phyloP scores from a whole-genome alignment of 2,329 filamentous ascomycete genomes.

The Drechslera avenae region DNA sequence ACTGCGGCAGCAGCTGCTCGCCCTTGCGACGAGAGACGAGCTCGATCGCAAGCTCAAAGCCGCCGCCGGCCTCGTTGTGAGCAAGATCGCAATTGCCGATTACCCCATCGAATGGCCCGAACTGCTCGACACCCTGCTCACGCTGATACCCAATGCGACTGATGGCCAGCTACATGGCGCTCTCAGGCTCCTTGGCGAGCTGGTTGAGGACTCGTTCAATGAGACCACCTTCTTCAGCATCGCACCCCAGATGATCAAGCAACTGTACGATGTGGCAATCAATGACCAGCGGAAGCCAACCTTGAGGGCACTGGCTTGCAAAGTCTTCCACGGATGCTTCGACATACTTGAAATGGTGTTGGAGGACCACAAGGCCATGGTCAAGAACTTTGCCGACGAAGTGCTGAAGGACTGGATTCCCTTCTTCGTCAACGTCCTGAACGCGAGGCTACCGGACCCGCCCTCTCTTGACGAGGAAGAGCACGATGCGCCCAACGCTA shows the following conservation, averaged over 20 bases:
- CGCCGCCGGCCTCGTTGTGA: slow-evolving; percentile 85
- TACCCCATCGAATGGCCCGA: slow-evolving; percentile 96
- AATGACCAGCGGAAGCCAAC: slow-evolving; percentile 75
- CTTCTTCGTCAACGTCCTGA: slow-evolving; percentile 82
- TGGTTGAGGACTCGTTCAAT: slow-evolving; percentile 91
- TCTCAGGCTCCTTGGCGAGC: slow-evolving; percentile 82
- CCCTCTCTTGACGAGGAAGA: slow-evolving; percentile 64
- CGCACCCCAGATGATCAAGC: slow-evolving; percentile 81
- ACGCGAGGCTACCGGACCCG: slow-evolving; percentile 69
- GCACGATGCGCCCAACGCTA: slow-evolving; percentile 60
- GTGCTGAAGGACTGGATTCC: slow-evolving; percentile 83
- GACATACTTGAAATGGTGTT: slow-evolving; percentile 96
- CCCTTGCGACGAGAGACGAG: slow-evolving; percentile 74
- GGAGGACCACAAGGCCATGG: slow-evolving; percentile 84
- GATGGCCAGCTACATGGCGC: slow-evolving; percentile 87
- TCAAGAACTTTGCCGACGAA: slow-evolving; percentile 88
- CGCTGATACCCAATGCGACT: slow-evolving; percentile 73
- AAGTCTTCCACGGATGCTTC: slow-evolving; percentile 89
- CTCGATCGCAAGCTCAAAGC: slow-evolving; percentile 84
- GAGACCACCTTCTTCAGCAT: slow-evolving; percentile 95
- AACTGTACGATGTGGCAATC: slow-evolving; percentile 80
- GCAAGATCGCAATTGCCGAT: slow-evolving; percentile 91
- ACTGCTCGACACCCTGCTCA: slow-evolving; percentile 79
- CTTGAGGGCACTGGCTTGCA: slow-evolving; percentile 82
- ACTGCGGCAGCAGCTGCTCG: slow-evolving; percentile 74